Evolutionary conservation across 305 asterid genomes (phyloP).

Genomic region (Fraxinus sp.): DNA sequence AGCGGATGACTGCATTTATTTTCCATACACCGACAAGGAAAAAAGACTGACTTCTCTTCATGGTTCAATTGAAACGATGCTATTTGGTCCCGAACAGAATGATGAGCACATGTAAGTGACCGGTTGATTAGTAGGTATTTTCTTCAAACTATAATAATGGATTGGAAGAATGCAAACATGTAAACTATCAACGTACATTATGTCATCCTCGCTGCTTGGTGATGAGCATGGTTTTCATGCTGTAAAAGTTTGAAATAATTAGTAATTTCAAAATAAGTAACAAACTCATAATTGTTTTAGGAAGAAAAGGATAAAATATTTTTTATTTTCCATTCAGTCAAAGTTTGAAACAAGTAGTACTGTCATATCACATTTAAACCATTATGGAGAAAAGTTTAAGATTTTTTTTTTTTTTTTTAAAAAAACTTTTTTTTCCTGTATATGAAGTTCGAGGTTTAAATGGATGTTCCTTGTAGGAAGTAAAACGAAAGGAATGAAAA

Average conservation of each 20-base stretch:
- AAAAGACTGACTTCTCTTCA: conserved; percentile 78
- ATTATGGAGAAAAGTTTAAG: background rate
- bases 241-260: background rate
- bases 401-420: too few relatives aligned
- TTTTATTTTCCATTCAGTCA: background rate
- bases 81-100: conserved; percentile 79
- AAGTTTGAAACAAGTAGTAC: background rate
- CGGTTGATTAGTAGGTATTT: background rate
- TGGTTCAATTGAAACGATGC: conserved; percentile 59
- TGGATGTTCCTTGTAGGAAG: background rate
- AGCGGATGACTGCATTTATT: conserved; percentile 87
- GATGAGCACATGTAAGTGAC: conserved; percentile 75
- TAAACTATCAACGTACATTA: background rate
- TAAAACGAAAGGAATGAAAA: background rate
- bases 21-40: conserved; percentile 62
- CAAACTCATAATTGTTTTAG: background rate
- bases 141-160: background rate
- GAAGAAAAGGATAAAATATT: background rate
- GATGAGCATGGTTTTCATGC: background rate
- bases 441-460: background rate
- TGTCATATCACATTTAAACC: background rate
- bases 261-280: background rate
- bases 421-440: background rate
- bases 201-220: background rate
- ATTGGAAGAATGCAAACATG: background rate